These are phyloP conservation scores for Mimosa bimucronata DNA, from an alignment of 306 rosid genomes.

Conservation along the genomic window DNA sequence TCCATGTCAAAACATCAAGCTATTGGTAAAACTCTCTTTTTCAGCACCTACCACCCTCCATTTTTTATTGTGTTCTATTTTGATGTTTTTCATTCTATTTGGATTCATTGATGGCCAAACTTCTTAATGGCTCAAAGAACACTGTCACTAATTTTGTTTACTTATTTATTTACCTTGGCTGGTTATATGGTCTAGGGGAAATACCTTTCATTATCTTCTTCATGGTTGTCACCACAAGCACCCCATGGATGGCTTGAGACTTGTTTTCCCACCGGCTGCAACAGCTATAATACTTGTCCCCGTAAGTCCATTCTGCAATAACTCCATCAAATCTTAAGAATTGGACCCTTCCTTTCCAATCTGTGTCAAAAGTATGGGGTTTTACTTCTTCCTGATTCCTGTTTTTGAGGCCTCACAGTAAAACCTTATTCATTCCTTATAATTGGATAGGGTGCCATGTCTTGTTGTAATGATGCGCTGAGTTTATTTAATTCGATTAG, in stretches of 20 bases:
- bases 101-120: background rate
- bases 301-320: constrained; percentile 46
- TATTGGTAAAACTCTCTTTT: constrained; percentile 63
- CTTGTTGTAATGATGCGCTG: background rate
- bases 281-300: constrained; percentile 62
- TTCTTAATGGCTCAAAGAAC: background rate
- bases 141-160: background rate
- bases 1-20: constrained; percentile 74
- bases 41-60: background rate
- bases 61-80: background rate
- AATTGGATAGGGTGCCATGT: background rate
- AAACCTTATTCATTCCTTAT: background rate
- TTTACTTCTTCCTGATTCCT: background rate
- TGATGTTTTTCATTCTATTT: background rate
- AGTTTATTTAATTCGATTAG: background rate
- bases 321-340: background rate
- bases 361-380: background rate
- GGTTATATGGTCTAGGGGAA: constrained; percentile 63
- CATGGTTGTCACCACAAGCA: constrained; percentile 99
- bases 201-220: constrained; percentile 84
- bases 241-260: constrained; percentile 92
- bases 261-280: constrained; percentile 90
- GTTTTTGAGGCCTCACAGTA: background rate
- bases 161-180: background rate
- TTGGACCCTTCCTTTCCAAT: background rate